Conservation (phyloP, 805 yeast species). For the Metschnikowia vanudenii region DNA sequence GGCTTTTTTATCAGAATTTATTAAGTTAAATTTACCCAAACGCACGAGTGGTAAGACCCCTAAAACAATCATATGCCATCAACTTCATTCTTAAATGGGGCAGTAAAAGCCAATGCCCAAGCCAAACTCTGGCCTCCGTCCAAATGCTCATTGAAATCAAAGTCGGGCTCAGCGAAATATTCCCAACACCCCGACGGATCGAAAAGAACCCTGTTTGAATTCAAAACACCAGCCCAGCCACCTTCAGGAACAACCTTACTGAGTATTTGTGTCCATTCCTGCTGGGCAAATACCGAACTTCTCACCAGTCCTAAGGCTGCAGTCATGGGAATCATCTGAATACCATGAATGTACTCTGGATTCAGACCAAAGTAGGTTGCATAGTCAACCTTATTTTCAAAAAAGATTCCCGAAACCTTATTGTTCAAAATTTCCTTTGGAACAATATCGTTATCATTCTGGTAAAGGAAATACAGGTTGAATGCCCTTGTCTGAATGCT, state of each 20-base stretch:
- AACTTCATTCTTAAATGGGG: conserved; percentile 33
- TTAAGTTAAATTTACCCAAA: too few relatives aligned
- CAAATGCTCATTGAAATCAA: conserved; percentile 33
- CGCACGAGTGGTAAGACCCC: too few relatives aligned
- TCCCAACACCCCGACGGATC: conserved; percentile 50
- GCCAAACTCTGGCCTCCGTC: conserved; percentile 65
- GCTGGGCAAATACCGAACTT: conserved; percentile 40
- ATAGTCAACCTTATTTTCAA: conserved; percentile 71
- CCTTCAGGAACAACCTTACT: conserved; percentile 28
- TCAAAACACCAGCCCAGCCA: conserved; percentile 63
- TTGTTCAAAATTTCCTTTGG: conserved; percentile 54
- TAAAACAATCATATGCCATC: background rate
- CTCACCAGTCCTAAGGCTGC: conserved; percentile 60
- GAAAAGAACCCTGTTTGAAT: conserved; percentile 44
- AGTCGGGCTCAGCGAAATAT: conserved; percentile 47
- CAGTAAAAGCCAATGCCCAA: conserved; percentile 61
- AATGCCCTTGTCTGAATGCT: conserved; percentile 54
- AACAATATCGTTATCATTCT: conserved; percentile 41
- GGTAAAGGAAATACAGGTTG: conserved; percentile 53
- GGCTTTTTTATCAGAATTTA: too few relatives aligned
- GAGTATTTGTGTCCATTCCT: conserved; percentile 25
- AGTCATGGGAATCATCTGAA: conserved; percentile 73
- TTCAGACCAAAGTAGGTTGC: conserved; percentile 67
- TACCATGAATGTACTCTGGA: conserved; percentile 69
- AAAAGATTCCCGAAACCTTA: conserved; percentile 65